Base-by-base conservation (phyloP, 129 eudicot species). In the Escallonia herrerae region DNA sequence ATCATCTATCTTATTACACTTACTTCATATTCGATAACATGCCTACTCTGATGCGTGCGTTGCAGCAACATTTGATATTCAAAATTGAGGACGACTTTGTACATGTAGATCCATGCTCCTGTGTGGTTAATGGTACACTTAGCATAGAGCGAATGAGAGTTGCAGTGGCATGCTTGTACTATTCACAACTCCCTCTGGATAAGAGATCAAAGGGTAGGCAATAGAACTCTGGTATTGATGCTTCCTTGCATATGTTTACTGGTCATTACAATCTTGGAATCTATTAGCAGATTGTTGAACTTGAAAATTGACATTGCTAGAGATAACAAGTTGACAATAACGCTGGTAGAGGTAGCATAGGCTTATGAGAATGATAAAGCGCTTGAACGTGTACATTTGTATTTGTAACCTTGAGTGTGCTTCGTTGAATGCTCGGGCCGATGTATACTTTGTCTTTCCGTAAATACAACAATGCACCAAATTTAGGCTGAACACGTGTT, bases 161-260 rank as follows among this genome's bases (percentile, higher is more conserved):
- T 72, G 90, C 86, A 68, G 83, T 83, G 13, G 97, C 99, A 67
- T 89, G 97, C 84, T 64, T 81, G 51, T 89, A 86, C 83, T 94
- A 70, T 60, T 65, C 86, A 71, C 81, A 76, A 65, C 90, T 89
- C 47, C 63, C 77, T 15, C 64, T 61, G 63, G 87, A 86, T 81
- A 89, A 82, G 74, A 83, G 96, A 78, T 80, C 87, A 42, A 88
- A 64, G 76, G 96, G 99, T 89, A 94, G 40, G 63, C 41, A 67
- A 40, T 44, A 47, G 57, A 43, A 38, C 65, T 40, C 50, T 38
- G 57, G 6, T 42, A 57, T 39, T 43, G 68, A 57, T 41, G 62
- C 46, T 51, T 41, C 58, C 72, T 15, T 45, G 58, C 50, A n/a
- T 64, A 49, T 64, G 50, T 67, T 66, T 38, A 33, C 59, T 77